phyloP scores from a whole-genome alignment of 768 basidiomycete species.

The Suillus subluteus region DNA sequence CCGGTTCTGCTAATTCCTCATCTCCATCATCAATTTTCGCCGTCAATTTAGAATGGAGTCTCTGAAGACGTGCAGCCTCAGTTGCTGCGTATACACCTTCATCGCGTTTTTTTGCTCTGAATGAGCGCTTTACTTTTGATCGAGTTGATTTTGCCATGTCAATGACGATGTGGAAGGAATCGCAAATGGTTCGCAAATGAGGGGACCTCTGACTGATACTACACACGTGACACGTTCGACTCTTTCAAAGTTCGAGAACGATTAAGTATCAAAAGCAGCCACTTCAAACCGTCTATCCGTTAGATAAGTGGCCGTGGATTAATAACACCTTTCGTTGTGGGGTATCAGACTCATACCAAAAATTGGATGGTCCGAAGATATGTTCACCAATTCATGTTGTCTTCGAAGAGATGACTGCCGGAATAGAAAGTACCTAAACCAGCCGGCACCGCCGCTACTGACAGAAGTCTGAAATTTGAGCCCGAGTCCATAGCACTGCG shows the following conservation, averaged over 20 bases:
- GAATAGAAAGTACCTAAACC: neutral
- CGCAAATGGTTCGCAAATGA: neutral
- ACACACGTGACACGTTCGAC: neutral
- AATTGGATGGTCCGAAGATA: neutral
- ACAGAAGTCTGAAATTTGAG: neutral
- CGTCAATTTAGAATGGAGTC: constrained; percentile 69
- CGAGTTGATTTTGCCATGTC: constrained; percentile 83
- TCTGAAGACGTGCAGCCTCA: constrained; percentile 75
- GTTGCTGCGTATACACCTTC: constrained; percentile 74
- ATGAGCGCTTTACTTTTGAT: constrained; percentile 80
- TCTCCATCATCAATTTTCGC: constrained; percentile 46
- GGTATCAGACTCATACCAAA: neutral
- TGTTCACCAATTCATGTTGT: neutral
- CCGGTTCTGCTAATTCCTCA: constrained; percentile 18
- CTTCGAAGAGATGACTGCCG: neutral
- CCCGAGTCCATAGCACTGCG: neutral
- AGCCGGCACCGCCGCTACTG: neutral
- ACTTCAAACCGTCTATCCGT: neutral
- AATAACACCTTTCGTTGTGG: neutral
- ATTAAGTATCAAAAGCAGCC: neutral
- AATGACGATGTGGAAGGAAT: neutral
- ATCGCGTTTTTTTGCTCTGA: constrained; percentile 78
- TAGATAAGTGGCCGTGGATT: neutral
- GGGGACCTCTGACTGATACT: neutral
- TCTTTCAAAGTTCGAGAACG: no score